phyloP scores from a whole-genome alignment of 768 basidiomycete species.

The Macrolepiota fuliginosa region DNA sequence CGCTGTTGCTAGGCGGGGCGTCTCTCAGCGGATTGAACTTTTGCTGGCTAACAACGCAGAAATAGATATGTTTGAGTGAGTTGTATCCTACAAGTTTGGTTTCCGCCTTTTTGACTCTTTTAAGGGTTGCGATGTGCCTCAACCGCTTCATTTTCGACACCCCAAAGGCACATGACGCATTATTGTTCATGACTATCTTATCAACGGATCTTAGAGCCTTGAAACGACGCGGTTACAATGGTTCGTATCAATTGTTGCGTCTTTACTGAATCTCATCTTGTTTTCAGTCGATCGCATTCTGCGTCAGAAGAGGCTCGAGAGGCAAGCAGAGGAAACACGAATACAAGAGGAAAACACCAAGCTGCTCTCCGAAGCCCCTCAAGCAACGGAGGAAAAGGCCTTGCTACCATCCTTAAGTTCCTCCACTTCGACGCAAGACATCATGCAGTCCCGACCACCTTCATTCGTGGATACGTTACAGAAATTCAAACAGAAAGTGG shows the following conservation, averaged over 20 bases:
- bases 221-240: slow-evolving; percentile 83
- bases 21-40: slow-evolving; percentile 60
- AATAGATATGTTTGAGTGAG: slow-evolving; percentile 92
- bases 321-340: slow-evolving; percentile 31
- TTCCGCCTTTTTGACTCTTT: background rate
- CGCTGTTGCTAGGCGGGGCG: slow-evolving; percentile 58
- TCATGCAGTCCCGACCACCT: background rate
- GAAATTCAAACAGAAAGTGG: slow-evolving; percentile 25
- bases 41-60: slow-evolving; percentile 75
- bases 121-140: slow-evolving; percentile 80
- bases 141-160: slow-evolving; percentile 77
- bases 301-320: slow-evolving; percentile 56
- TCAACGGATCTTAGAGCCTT: slow-evolving; percentile 85
- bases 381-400: background rate
- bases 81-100: slow-evolving; percentile 15
- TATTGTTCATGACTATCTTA: slow-evolving; percentile 91
- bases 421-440: background rate
- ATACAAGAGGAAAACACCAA: slow-evolving; percentile 1
- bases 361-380: slow-evolving; percentile 8
- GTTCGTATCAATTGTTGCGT: slow-evolving; percentile 31
- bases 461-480: slow-evolving; percentile 22
- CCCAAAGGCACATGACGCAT: slow-evolving; percentile 80
- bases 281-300: slow-evolving; percentile 86
- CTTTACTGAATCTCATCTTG: slow-evolving; percentile 15
- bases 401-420: background rate